Conservation (phyloP, 2,329 filamentous ascomycete genomes). For the Moelleriella libera region DNA sequence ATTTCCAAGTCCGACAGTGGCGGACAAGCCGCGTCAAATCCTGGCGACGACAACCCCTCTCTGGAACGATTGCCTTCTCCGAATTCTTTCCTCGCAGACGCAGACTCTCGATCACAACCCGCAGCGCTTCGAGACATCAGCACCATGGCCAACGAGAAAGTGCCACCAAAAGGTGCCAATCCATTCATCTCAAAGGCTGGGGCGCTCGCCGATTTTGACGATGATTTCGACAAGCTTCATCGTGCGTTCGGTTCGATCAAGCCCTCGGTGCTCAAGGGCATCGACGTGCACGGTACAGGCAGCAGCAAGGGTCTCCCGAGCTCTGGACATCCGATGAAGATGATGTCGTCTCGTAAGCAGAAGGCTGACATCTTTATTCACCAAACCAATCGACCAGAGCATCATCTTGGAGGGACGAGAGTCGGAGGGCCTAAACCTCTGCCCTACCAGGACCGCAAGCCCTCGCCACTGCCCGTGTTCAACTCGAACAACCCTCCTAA, state of each 20-base stretch:
- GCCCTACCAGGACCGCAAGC: constrained; percentile 31
- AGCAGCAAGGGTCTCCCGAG: constrained; percentile 10
- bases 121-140: constrained; percentile 7
- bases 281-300: not conserved
- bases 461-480: constrained; percentile 32
- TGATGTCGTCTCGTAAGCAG: constrained; percentile 37
- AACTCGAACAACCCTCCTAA: constrained; percentile 19
- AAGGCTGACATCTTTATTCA: constrained; percentile 42
- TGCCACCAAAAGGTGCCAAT: constrained; percentile 14
- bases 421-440: constrained; percentile 32
- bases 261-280: constrained; percentile 7
- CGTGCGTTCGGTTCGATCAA: constrained; percentile 15
- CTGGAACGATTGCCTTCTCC: no score
- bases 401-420: constrained; percentile 33
- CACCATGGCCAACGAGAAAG: constrained; percentile 33
- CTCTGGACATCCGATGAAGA: constrained; percentile 25
- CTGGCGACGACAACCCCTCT: no score
- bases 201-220: constrained; percentile 15
- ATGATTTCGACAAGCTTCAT: constrained; percentile 18
- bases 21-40: no score
- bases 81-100: no score
- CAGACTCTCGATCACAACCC: no score
- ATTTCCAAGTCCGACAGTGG: no score
- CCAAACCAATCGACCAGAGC: constrained; percentile 40
- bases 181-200: not conserved